Conservation (phyloP, 2,329 filamentous ascomycete genomes). For the Aspergillus tamarii region DNA sequence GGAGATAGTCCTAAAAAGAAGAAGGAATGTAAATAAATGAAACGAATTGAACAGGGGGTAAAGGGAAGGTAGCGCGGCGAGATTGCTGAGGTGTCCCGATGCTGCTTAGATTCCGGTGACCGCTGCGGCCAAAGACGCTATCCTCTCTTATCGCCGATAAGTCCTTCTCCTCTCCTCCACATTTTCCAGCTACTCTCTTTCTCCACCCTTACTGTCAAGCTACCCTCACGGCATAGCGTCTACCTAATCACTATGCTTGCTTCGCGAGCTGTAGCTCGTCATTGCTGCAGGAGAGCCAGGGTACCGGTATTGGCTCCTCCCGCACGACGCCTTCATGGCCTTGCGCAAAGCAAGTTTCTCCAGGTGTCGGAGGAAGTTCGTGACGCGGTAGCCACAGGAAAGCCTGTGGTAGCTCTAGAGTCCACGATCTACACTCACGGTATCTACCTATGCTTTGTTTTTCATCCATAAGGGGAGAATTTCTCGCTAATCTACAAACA, state of each 20-base stretch:
- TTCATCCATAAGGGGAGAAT: neutral
- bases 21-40: constrained; percentile 16
- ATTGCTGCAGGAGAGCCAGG: constrained; percentile 21
- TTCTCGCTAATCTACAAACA: constrained; percentile 29
- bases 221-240: constrained; percentile 8
- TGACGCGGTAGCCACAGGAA: constrained; percentile 72
- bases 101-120: constrained; percentile 32
- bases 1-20: constrained; percentile 21
- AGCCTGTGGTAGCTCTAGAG: constrained; percentile 89
- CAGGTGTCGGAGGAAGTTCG: constrained; percentile 80
- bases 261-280: constrained; percentile 26
- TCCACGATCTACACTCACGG: constrained; percentile 98
- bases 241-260: constrained; percentile 20
- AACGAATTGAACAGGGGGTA: constrained; percentile 2
- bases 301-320: constrained; percentile 11
- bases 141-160: constrained; percentile 17
- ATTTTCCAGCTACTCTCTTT: constrained; percentile 21
- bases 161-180: constrained; percentile 6
- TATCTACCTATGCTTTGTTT: constrained; percentile 27
- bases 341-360: constrained; percentile 56
- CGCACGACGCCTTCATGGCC: constrained; percentile 31
- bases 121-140: constrained; percentile 36
- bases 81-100: constrained; percentile 43
- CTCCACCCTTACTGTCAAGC: constrained; percentile 22
- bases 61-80: constrained; percentile 13